Conservation (phyloP, 2,329 filamentous ascomycete species). For the Aspergillus neoniger region DNA sequence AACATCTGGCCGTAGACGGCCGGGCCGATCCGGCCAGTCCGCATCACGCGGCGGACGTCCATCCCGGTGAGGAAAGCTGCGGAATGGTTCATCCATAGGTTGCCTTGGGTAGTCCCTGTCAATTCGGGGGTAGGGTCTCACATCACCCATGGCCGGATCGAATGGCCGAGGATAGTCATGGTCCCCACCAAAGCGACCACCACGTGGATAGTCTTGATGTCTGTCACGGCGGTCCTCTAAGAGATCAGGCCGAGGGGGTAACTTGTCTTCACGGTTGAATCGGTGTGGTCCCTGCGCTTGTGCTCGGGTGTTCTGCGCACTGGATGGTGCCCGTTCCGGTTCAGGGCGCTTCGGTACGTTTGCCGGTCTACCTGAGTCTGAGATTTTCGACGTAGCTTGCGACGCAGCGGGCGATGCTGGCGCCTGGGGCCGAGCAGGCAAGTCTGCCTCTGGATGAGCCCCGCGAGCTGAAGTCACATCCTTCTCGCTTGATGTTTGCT, state of each 20-base stretch:
- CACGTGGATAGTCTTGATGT: constrained; percentile 39
- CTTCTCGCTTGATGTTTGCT: constrained; percentile 15
- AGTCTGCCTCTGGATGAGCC: constrained; percentile 14
- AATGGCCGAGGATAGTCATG: constrained; percentile 39
- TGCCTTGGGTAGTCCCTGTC: constrained; percentile 41
- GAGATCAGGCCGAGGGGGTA: constrained; percentile 43
- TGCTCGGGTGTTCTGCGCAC: constrained; percentile 30
- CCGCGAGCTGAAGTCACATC: constrained; percentile 15
- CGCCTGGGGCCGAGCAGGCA: constrained; percentile 18
- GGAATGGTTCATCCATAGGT: constrained; percentile 43
- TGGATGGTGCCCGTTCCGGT: constrained; percentile 32
- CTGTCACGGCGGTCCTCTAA: constrained; percentile 44
- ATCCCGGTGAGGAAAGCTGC: constrained; percentile 39
- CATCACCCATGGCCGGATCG: constrained; percentile 37
- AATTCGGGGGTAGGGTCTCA: constrained; percentile 39
- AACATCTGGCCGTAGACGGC: constrained; percentile 34
- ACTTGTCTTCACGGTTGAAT: constrained; percentile 39
- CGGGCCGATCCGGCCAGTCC: constrained; percentile 42
- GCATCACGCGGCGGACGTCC: constrained; percentile 36
- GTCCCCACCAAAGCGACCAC: constrained; percentile 39
- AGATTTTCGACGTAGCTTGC: constrained; percentile 29
- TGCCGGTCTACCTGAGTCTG: constrained; percentile 31
- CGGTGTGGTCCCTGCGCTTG: constrained; percentile 42
- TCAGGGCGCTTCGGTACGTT: constrained; percentile 45
- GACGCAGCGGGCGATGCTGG: constrained; percentile 25